phyloP scores from a whole-genome alignment of 768 basidiomycete species.

The Chalciporus piperatus region DNA sequence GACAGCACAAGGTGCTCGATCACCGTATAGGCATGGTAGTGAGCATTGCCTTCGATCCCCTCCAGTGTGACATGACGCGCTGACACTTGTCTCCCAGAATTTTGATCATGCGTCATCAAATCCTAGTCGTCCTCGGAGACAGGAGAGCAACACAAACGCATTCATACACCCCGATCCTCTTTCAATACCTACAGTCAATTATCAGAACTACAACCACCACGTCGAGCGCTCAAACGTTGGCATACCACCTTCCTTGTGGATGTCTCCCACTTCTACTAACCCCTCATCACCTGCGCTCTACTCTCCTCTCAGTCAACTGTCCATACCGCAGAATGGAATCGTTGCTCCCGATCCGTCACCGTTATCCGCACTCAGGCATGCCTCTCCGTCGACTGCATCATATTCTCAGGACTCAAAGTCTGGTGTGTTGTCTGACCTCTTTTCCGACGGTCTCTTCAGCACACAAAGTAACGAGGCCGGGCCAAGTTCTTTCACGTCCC shows the following conservation, averaged over 20 bases:
- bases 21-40: slow-evolving; percentile 16
- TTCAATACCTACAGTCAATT: slow-evolving; percentile 19
- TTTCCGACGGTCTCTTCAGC: slow-evolving; percentile 65
- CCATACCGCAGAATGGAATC: slow-evolving; percentile 34
- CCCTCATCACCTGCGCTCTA: slow-evolving; percentile 42
- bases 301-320: slow-evolving; percentile 38
- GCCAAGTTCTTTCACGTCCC: slow-evolving; percentile 61
- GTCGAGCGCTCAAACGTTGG: slow-evolving; percentile 52
- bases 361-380: slow-evolving; percentile 33
- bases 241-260: slow-evolving; percentile 79
- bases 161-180: slow-evolving; percentile 19
- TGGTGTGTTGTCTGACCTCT: slow-evolving; percentile 64
- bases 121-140: slow-evolving; percentile 8
- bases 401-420: slow-evolving; percentile 54
- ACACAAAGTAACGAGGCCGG: slow-evolving; percentile 26
- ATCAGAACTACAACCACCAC: slow-evolving; percentile 29
- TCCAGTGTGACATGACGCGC: background rate
- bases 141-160: slow-evolving; percentile 10
- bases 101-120: slow-evolving; percentile 21
- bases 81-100: slow-evolving; percentile 10
- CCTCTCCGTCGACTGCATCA: slow-evolving; percentile 42
- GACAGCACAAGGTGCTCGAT: slow-evolving; percentile 12
- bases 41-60: background rate
- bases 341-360: slow-evolving; percentile 31
- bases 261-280: slow-evolving; percentile 64